Evolutionary conservation across 1,284 basidiomycete genomes (phyloP), one percentile per base, ranked within the genome.

Genomic region (Melampsora americana): DNA sequence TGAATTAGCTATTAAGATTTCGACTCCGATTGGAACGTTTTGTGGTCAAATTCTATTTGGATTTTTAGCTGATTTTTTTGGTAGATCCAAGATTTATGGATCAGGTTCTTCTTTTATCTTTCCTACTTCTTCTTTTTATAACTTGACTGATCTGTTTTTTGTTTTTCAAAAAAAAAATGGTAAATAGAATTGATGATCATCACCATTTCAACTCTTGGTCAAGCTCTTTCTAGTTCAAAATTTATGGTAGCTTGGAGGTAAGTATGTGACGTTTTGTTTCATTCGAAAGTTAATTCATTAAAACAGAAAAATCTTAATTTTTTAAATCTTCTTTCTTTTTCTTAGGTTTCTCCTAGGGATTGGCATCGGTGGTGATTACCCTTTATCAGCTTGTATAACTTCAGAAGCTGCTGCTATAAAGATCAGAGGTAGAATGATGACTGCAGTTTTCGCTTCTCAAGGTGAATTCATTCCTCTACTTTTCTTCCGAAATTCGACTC

Each of bases 311-410:
- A 35, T 44, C 14, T 61, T 59, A 9, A 5, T 32, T 75, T n/a
- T 46, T 30, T 62, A 42, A 53, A n/a, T 30, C 18, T 66, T 39
- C 28, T 78, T 82, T 72, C 60, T 73, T 67, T 30, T 78, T 53
- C 5, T 39, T 62, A 68, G 74, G 46, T 69, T 75, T 48, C 48
- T 81, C 65, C 79, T 81, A 77, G 81, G 44, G n/a, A 5, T 81
- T 62, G 82, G 81, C 28, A 89, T 92, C 5, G 91, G 91, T 39
- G 92, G 91, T 59, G 91, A 93, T 83, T 92, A 92, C 81, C 91
- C 91, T 16, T 89, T 92, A 89, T 86, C 85, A 0, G 84, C 86
- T 46, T 83, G 83, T 78, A 85, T 85, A 80, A 85, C 85, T 30
- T 85, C 85, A 44, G 92, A 93, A 81, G 92, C 92, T 80, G 89